Conservation (phyloP, 768 basidiomycete species). For the Tricholomella constricta region DNA sequence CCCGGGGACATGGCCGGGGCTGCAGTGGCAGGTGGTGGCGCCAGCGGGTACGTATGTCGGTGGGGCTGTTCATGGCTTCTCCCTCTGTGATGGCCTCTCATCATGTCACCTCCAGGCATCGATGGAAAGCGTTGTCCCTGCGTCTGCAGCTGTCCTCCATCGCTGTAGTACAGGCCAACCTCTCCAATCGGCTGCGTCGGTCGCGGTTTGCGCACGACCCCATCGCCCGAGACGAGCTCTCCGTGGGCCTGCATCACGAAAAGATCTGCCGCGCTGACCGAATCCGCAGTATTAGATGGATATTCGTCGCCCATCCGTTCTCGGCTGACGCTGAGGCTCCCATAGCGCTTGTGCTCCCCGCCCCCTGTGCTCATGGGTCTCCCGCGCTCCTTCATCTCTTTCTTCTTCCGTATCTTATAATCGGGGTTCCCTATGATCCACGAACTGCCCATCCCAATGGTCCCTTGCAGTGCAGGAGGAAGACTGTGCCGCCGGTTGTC, state of each 20-base stretch:
- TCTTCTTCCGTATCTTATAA: conserved; percentile 90
- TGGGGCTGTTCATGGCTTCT: conserved; percentile 34
- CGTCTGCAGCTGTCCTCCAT: conserved; percentile 23
- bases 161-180: conserved; percentile 33
- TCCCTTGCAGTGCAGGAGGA: conserved; percentile 22
- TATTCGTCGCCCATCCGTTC: conserved; percentile 24
- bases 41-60: conserved; percentile 31
- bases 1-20: conserved; percentile 19
- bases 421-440: conserved; percentile 82
- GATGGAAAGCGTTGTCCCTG: conserved; percentile 12
- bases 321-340: conserved; percentile 23
- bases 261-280: conserved; percentile 64
- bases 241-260: conserved; percentile 64
- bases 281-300: conserved; percentile 23
- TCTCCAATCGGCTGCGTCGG: conserved; percentile 30
- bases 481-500: conserved; percentile 13
- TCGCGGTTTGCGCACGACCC: conserved; percentile 31
- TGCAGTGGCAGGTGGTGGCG: conserved; percentile 16
- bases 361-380: conserved; percentile 30
- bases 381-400: conserved; percentile 45
- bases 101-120: conserved; percentile 8
- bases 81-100: conserved; percentile 20
- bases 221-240: conserved; percentile 43
- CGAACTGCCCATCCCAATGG: conserved; percentile 58
- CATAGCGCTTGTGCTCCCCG: conserved; percentile 12